Conservation (phyloP, 2,329 filamentous ascomycete species). For the Penicillium corylophilum region DNA sequence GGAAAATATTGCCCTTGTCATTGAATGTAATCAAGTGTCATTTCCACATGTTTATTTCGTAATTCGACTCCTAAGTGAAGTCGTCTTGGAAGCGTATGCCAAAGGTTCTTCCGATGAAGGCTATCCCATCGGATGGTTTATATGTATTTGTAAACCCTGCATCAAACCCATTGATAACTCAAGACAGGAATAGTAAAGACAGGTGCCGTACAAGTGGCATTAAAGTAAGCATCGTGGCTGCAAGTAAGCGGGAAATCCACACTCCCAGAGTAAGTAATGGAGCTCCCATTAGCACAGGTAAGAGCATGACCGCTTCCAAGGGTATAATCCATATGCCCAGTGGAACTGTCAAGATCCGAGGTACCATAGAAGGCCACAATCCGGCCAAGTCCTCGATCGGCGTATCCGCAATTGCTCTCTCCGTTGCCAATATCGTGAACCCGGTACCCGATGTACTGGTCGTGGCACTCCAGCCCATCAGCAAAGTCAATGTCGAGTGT, state of each 20-base stretch:
- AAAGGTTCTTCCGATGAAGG: too few species aligned
- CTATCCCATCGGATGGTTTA: too few species aligned
- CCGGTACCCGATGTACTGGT: constrained; percentile 31
- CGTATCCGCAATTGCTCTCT: constrained; percentile 29
- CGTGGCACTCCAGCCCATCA: constrained; percentile 26
- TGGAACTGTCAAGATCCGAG: constrained; percentile 19
- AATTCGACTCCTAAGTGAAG: too few species aligned
- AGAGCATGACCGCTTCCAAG: constrained; percentile 28
- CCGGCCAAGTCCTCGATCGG: constrained; percentile 22
- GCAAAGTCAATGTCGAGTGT: constrained; percentile 27
- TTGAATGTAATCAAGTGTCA: neutral
- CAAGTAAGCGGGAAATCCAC: constrained; percentile 26
- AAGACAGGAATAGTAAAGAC: constrained; percentile 28
- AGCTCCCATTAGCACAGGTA: constrained; percentile 27
- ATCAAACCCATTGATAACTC: constrained; percentile 24
- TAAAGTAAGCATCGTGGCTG: constrained; percentile 26
- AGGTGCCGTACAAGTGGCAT: constrained; percentile 29
- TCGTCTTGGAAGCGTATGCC: too few species aligned
- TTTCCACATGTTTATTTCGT: neutral
- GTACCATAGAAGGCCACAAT: constrained; percentile 31
- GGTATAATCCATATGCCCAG: constrained; percentile 24
- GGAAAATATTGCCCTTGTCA: neutral
- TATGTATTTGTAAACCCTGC: neutral
- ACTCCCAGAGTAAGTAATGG: constrained; percentile 27
- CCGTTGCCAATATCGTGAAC: constrained; percentile 30